Conservation (phyloP, 1,284 basidiomycete genomes). For the Cryptococcus depauperatus region DNA sequence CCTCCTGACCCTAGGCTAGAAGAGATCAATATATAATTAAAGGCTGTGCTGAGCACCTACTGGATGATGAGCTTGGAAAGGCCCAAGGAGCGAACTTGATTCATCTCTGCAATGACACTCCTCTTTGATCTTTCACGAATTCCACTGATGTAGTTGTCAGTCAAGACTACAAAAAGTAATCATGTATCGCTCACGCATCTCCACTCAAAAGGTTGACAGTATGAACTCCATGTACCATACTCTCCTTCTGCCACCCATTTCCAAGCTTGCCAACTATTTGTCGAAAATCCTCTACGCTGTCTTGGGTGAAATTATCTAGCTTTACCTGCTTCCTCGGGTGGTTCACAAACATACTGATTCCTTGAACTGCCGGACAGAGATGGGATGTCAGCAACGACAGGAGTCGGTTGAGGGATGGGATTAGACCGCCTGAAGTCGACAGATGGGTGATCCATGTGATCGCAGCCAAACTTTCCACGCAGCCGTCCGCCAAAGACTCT, state of each 20-base stretch:
- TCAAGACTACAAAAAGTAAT: background rate
- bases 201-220: conserved; percentile 13
- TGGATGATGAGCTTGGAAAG: conserved; percentile 15
- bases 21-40: background rate
- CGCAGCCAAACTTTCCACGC: too few relatives aligned
- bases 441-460: conserved; percentile 9
- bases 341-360: conserved; percentile 12
- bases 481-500: background rate
- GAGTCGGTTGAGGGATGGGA: background rate
- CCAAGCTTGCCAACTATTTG: background rate
- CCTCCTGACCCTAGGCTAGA: conserved; percentile 10
- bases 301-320: background rate
- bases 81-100: conserved; percentile 7
- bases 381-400: background rate
- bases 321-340: conserved; percentile 6
- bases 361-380: background rate
- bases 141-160: too few relatives aligned
- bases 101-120: conserved; percentile 12
- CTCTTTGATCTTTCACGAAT: conserved; percentile 6
- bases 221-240: conserved; percentile 16
- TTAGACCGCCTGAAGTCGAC: conserved; percentile 10
- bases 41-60: conserved; percentile 2
- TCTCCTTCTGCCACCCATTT: background rate
- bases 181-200: conserved; percentile 8
- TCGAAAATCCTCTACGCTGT: background rate